phyloP scores from a whole-genome alignment of 2,329 filamentous ascomycete genomes.

The Sclerotinia sclerotiorum region DNA sequence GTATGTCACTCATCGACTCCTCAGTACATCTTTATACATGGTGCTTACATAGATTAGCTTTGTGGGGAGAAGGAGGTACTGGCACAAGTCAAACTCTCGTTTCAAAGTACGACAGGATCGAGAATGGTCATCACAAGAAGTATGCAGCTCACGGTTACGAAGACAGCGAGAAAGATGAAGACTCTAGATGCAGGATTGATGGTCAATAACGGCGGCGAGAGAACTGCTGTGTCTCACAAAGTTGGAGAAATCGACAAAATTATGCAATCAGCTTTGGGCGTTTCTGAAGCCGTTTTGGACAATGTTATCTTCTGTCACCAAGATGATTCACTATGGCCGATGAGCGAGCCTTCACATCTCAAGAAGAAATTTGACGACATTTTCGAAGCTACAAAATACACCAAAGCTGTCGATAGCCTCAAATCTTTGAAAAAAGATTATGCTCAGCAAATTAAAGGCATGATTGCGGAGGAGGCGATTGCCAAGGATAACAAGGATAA shows the following conservation, averaged over 20 bases:
- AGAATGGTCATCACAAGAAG: slow-evolving; percentile 82
- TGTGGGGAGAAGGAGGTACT: slow-evolving; percentile 83
- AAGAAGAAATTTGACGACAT: slow-evolving; percentile 98
- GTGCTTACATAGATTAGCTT: slow-evolving; percentile 49
- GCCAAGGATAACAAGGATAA: slow-evolving; percentile 83
- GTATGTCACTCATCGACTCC: slow-evolving; percentile 42
- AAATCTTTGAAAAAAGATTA: slow-evolving; percentile 83
- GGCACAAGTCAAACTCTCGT: slow-evolving; percentile 88
- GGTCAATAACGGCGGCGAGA: slow-evolving; percentile 77
- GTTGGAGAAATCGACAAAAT: slow-evolving; percentile 79
- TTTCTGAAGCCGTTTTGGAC: slow-evolving; percentile 85
- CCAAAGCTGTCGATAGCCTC: slow-evolving; percentile 94
- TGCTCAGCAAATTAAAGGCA: slow-evolving; percentile 68
- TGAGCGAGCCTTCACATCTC: slow-evolving; percentile 80
- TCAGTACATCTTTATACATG: slow-evolving; percentile 14
- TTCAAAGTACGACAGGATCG: slow-evolving; percentile 73
- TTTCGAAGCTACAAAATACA: slow-evolving; percentile 95
- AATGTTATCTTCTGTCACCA: slow-evolving; percentile 98
- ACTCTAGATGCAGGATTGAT: slow-evolving; percentile 79
- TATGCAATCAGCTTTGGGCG: slow-evolving; percentile 83
- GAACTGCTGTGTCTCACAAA: slow-evolving; percentile 73
- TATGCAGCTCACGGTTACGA: slow-evolving; percentile 84
- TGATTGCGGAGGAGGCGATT: slow-evolving; percentile 73
- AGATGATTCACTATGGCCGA: slow-evolving; percentile 94
- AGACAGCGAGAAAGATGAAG: slow-evolving; percentile 66